Evolutionary conservation across 2,329 filamentous ascomycete genomes (phyloP).

Genomic region (Emmonsiellopsis sp.): DNA sequence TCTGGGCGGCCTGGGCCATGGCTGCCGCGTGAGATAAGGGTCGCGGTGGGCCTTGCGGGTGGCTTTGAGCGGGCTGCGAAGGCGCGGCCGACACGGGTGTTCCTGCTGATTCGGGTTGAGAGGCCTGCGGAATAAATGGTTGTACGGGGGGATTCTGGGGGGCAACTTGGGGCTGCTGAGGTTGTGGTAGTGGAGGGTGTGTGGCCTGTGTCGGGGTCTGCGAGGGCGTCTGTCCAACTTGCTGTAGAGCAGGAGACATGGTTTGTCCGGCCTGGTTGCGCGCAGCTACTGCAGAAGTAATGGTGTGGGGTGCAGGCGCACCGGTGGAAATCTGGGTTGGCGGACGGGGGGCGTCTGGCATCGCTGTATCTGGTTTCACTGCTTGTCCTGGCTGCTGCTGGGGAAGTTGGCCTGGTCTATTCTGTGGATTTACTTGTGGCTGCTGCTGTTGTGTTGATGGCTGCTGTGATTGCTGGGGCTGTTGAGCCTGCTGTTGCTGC

Average conservation of each 20-base stretch:
- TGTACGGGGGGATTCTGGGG: slow-evolving; percentile 7
- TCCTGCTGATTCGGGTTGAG: slow-evolving; percentile 21
- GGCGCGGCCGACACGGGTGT: slow-evolving; percentile 23
- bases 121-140: slow-evolving; percentile 22
- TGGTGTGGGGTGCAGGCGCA: slow-evolving; percentile 35
- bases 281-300: slow-evolving; percentile 39
- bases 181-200: slow-evolving; percentile 13
- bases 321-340: slow-evolving; percentile 10
- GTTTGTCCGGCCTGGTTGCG: slow-evolving; percentile 30
- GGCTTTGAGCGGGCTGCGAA: slow-evolving; percentile 18
- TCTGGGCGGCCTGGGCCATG: slow-evolving; percentile 35
- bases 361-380: not conserved
- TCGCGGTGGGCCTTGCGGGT: slow-evolving; percentile 28
- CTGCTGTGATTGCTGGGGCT: slow-evolving; percentile 15
- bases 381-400: slow-evolving; percentile 12
- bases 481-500: slow-evolving; percentile 11
- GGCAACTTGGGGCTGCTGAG: slow-evolving; percentile 4
- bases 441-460: slow-evolving; percentile 7
- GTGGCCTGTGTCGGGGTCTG: slow-evolving; percentile 21
- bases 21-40: slow-evolving; percentile 38
- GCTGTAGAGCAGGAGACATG: slow-evolving; percentile 27
- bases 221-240: slow-evolving; percentile 23
- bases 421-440: slow-evolving; percentile 3
- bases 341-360: not conserved
- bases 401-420: not conserved